Evolutionary conservation across 2,329 filamentous ascomycete species (phyloP), one percentile per base, ranked within the genome.

Genomic region (Didymella segeticola): DNA sequence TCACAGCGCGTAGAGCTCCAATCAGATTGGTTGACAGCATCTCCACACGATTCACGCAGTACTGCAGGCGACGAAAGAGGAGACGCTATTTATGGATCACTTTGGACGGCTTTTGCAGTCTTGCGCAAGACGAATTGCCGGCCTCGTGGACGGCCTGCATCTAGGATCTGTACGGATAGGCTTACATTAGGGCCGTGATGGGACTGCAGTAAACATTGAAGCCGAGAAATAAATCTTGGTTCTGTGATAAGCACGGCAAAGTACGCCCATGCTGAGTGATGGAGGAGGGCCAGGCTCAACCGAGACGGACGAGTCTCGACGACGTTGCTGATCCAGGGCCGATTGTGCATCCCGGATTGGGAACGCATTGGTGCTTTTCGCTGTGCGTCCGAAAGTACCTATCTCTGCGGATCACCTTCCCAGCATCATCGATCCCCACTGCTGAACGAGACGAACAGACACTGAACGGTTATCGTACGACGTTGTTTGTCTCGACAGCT

Each of bases 381-480:
- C 30, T 26, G 30, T 19, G 22, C 30, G 25, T 15, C 15, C 26
- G 20, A 20, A 20, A 25, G 20, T 26, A 17, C n/a, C 43, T 36
- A 17, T 22, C 19, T 29, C 36, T 19, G 36, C 5, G 15, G 26
- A 43, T 27, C 33, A 12, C 39, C 19, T 42, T 34, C 22, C 31
- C 30, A 31, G 11, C 25, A 9, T 54, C 31, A 25, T 37, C 22
- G 17, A 41, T 49, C 34, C n/a, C 51, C 41, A 33, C 51, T 22
- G 34, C 15, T 25, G 15, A 5, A 26, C 8, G 17, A 17, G 15
- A 22, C 47, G 59, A 66, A 65, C 63, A 62, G 60, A 62, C 51
- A 63, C 64, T 53, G 62, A 61, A 63, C 61, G 59, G 62, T 64
- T 67, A 48, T 71, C 67, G 66, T 67, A 69, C 64, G 62, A 71